These are phyloP conservation scores for Corylus heterophylla DNA, from an alignment of 306 rosid genomes.

Conservation along the genomic window DNA sequence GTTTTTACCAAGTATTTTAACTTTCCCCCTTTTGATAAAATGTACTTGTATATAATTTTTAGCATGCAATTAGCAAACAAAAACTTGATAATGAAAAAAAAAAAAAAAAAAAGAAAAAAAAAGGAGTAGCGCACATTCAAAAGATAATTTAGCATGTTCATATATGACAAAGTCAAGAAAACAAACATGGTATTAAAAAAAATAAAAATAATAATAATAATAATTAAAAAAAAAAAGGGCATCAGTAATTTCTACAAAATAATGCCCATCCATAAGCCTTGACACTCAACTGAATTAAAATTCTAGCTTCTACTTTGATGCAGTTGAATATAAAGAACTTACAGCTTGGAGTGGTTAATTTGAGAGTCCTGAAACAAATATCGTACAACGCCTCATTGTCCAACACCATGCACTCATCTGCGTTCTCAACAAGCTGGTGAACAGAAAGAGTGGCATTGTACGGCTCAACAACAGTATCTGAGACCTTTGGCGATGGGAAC, in stretches of 20 bases:
- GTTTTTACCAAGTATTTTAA: not conserved
- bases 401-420: constrained; percentile 16
- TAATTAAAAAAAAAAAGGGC: not conserved
- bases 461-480: constrained; percentile 14
- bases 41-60: not conserved
- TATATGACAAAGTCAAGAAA: not conserved
- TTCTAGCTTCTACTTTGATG: not conserved
- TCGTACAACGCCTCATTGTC: constrained; percentile 16
- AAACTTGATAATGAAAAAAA: not conserved
- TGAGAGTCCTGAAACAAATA: constrained; percentile 17
- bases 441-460: constrained; percentile 15
- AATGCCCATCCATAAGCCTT: not conserved
- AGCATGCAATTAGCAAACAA: not conserved
- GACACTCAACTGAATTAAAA: not conserved
- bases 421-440: constrained; percentile 15
- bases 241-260: not conserved
- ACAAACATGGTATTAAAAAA: not conserved
- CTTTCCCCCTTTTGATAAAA: not conserved
- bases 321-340: not conserved
- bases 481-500: constrained; percentile 13
- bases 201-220: no score
- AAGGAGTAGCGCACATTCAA: not conserved
- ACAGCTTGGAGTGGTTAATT: constrained; percentile 13
- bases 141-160: not conserved
- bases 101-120: not conserved